Base-by-base conservation (phyloP, 1,284 basidiomycete species). In the Tilletiaria anomala region DNA sequence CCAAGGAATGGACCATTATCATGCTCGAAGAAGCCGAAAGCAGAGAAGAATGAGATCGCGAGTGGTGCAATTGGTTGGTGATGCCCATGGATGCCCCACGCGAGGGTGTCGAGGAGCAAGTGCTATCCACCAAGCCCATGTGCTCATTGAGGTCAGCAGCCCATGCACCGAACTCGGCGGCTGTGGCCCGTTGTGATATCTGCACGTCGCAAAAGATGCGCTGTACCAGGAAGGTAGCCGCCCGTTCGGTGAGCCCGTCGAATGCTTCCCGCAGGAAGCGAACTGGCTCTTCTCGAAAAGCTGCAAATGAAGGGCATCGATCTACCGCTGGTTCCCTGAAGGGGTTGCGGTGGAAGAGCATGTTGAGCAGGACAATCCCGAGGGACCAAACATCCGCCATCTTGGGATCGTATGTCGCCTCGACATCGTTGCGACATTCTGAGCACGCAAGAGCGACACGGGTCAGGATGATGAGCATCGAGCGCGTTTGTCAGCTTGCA, bases 311-410 rank as follows among this genome's bases (percentile, higher is more conserved):
- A 21, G 76, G 51, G 47, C 75, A 69, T 51, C 59, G 70, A 80
- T 78, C 75, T 53, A 78, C 72, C 36, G 77, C 76, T 2, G 93
- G 91, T 67, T 97, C 93, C 37, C 83, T 83, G 87, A 93, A 99
- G 15, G 91, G 91, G 69, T 93, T 96, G 69, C 79, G 84, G 69
- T 97, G 91, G 72, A 94, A 99, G 67, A 97, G 75, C 80, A 97
- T 85, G 70, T 97, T 97, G 74, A 97, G 85, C 55, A 97, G 77
- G 47, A 97, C 91, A 64, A 97, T 91, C 45, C 91, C 93, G 51
- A 97, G 76, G 20, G 89, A 96, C 91, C 91, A 97, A 42, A 96
- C 85, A 70, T 97, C 91, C 47, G 93, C 91, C 49, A 86, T 84
- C 55, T 81, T 82, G 43, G 91, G 88, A 54, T 80, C 77, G 73